Conservation (phyloP, 495 filamentous ascomycete species). For the Coniosporium apollinis region DNA sequence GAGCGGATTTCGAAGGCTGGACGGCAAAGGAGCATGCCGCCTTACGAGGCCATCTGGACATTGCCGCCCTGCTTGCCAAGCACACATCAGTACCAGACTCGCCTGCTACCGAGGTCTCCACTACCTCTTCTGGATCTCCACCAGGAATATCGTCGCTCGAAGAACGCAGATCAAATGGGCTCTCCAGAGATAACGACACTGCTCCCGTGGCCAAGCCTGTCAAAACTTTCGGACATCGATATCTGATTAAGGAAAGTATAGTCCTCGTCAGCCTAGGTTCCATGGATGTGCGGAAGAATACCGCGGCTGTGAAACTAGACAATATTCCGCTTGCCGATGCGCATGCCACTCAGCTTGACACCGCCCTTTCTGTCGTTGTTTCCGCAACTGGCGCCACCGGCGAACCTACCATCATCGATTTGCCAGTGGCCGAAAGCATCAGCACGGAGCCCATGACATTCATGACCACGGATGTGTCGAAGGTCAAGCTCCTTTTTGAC, state of each 20-base stretch:
- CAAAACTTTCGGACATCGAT: slow-evolving; percentile 91
- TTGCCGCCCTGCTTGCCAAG: slow-evolving; percentile 49
- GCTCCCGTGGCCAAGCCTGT: slow-evolving; percentile 47
- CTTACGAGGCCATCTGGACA: slow-evolving; percentile 66
- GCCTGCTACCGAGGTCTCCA: slow-evolving; percentile 29
- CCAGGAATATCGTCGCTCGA: slow-evolving; percentile 28
- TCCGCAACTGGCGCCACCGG: slow-evolving; percentile 79
- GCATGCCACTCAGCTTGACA: slow-evolving; percentile 84
- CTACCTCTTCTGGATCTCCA: slow-evolving; percentile 12
- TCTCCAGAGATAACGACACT: slow-evolving; percentile 22
- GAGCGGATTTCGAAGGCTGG: slow-evolving; percentile 77
- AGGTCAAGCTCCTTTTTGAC: slow-evolving; percentile 84
- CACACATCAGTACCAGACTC: slow-evolving; percentile 29
- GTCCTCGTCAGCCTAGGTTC: slow-evolving; percentile 83
- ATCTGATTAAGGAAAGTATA: slow-evolving; percentile 76
- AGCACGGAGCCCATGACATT: slow-evolving; percentile 86
- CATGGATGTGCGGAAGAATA: slow-evolving; percentile 76
- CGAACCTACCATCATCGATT: slow-evolving; percentile 73
- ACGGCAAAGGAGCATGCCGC: slow-evolving; percentile 87
- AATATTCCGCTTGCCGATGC: slow-evolving; percentile 71
- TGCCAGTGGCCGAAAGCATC: slow-evolving; percentile 87
- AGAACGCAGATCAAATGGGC: slow-evolving; percentile 34
- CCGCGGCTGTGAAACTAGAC: slow-evolving; percentile 74
- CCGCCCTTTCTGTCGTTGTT: slow-evolving; percentile 78
- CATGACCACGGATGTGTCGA: slow-evolving; percentile 54